Base-by-base conservation (phyloP, 495 filamentous ascomycete genomes). In the Hypomontagnella monticulosa region DNA sequence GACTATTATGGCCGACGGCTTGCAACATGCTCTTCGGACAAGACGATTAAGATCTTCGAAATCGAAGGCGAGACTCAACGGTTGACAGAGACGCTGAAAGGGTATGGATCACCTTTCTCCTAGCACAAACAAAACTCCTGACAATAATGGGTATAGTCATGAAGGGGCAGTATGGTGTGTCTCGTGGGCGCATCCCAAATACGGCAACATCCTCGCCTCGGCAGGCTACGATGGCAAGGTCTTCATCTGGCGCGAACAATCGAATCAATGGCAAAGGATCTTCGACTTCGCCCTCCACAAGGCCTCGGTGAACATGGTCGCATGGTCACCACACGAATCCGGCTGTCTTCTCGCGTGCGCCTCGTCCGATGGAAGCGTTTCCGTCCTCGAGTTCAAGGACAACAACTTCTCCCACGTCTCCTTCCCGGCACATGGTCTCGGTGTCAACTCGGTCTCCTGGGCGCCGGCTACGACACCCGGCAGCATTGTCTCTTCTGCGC, bases 21-120 rank as follows among this genome's bases (percentile, higher is more conserved):
- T 71, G 95, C 95, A 62, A 99, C 95, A 69, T 98, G 95, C 78
- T 97, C 93, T 16, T 97, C 93, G 55, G 95, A 99, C 78, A 92
- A 93, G 75, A 98, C 94, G 47, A 96, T 99, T 81, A 98, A 97
- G 80, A 97, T 99, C 75, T 99, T 97, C 71, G 95, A 98, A 80
- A 90, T 98, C 49, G 95, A 98, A 76, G 93, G 93, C 64, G 93
- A 97, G 72, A 85, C 90, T 67, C 95, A 99, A 78, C 85, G 91
- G 47, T 80, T 98, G 51, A 88, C 90, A 19, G 95, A 97, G 81
- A 99, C 95, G 33, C 81, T 98, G 66, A 96, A 95, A 79, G 94
- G 94, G 94, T 96, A 87, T 59, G 82, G 63, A 16, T 11, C 10
- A n/a, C 6, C 27, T 46, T 7, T 32, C 16, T 15, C 3, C 10